Evolutionary conservation across 345 rosid species (phyloP).

Genomic region (Citrus maxima): DNA sequence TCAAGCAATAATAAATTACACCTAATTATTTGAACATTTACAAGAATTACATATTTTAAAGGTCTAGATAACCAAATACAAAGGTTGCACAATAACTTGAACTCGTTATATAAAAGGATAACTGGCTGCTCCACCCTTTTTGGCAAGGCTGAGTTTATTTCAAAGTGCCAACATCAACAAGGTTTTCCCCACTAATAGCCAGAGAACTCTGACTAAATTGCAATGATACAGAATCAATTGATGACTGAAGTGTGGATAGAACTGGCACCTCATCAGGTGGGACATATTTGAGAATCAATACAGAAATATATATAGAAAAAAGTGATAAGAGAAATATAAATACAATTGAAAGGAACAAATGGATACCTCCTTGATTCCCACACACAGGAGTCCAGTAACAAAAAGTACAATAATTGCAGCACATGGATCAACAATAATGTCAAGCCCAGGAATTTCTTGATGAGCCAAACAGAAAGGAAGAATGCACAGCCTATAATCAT

Average conservation of each 20-base stretch:
- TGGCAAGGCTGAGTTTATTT: constrained; percentile 37
- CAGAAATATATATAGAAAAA: too few species aligned
- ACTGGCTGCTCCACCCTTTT: constrained; percentile 27
- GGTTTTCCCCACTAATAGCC: constrained; percentile 21
- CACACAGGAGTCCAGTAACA: constrained; percentile 84
- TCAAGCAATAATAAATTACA: background rate
- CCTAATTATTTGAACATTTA: background rate
- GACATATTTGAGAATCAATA: too few species aligned
- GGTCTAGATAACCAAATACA: background rate
- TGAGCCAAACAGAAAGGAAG: constrained; percentile 75
- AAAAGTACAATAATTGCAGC: constrained; percentile 72
- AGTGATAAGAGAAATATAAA: background rate
- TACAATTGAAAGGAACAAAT: constrained; percentile 4
- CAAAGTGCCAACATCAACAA: constrained; percentile 30
- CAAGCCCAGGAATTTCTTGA: constrained; percentile 78
- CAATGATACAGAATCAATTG: constrained; percentile 59
- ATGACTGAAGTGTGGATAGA: constrained; percentile 21
- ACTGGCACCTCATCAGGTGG: too few species aligned
- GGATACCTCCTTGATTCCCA: constrained; percentile 92
- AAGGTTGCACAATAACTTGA: constrained; percentile 49
- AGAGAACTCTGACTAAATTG: constrained; percentile 20
- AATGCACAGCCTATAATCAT: constrained; percentile 60
- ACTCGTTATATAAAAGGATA: constrained; percentile 47
- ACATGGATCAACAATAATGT: constrained; percentile 84
- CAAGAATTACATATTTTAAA: background rate